phyloP scores from a whole-genome alignment of 1,284 basidiomycete genomes.

The Ustilago crameri region DNA sequence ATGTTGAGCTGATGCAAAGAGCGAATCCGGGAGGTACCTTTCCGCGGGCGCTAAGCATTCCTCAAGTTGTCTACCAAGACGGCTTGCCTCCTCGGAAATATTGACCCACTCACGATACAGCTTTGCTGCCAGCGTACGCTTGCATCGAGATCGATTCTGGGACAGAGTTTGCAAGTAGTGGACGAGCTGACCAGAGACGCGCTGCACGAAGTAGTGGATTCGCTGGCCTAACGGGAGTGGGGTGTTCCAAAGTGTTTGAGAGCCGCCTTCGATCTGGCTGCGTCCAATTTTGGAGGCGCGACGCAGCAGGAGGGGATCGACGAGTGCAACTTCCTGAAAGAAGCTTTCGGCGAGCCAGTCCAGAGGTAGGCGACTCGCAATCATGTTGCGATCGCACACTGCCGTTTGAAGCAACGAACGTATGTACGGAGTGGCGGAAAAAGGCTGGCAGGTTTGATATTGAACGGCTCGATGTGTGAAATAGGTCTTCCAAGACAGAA shows the following conservation, averaged over 20 bases:
- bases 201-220: slow-evolving; percentile 36
- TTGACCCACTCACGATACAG: slow-evolving; percentile 46
- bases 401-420: slow-evolving; percentile 44
- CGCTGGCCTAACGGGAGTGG: slow-evolving; percentile 34
- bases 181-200: slow-evolving; percentile 46
- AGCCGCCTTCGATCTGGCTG: slow-evolving; percentile 33
- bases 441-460: slow-evolving; percentile 27
- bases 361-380: slow-evolving; percentile 41
- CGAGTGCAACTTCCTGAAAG: slow-evolving; percentile 40
- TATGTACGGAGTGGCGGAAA: slow-evolving; percentile 30
- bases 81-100: slow-evolving; percentile 45
- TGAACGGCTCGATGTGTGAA: slow-evolving; percentile 34
- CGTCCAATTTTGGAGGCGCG: slow-evolving; percentile 31
- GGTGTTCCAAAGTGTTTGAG: slow-evolving; percentile 28
- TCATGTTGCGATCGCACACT: slow-evolving; percentile 47
- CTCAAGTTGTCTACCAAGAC: slow-evolving; percentile 30
- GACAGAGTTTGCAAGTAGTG: slow-evolving; percentile 45
- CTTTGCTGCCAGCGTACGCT: slow-evolving; percentile 38
- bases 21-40: slow-evolving; percentile 33
- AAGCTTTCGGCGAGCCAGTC: slow-evolving; percentile 45
- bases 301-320: slow-evolving; percentile 40
- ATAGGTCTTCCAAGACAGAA: slow-evolving; percentile 42
- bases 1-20: slow-evolving; percentile 72
- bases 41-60: slow-evolving; percentile 21
- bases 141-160: slow-evolving; percentile 55